Base-by-base conservation (phyloP, 768 basidiomycete species). In the Mycena olivaceomarginata region DNA sequence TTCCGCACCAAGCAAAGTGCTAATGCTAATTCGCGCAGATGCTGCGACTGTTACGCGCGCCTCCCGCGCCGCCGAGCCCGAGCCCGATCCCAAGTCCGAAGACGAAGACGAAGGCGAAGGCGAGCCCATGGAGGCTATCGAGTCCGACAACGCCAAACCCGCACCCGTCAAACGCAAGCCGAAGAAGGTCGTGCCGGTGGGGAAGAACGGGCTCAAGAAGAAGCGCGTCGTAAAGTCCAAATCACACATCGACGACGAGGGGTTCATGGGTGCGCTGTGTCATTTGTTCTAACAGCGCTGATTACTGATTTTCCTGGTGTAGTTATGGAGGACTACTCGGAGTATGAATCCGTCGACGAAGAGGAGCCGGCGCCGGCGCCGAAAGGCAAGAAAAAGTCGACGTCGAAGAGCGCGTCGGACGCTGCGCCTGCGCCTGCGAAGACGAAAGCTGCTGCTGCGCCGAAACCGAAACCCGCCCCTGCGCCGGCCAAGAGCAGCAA, bases 251-350 rank as follows among this genome's bases (percentile, higher is more conserved):
- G 93, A 94, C 77, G 91, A 87, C 0, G 93, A 94, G 83, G 96
- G 96, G 10, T 96, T 95, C 77, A 93, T 91, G 85, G 90, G 95
- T 96, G 82, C 70, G 90, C 31, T 85, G 18, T 48, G 74, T 71
- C 15, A 40, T 11, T 68, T 65, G 6, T 45, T 20, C 10, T 10
- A 1, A 31, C 39, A 31, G 31, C 31, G 4, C 31, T 31, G 22
- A 9, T 53, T 37, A 69, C 70, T 70, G 9, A 16, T 15, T 15
- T 31, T 20, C 15, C 43, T 46, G 2, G 31, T 67, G 0, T 78
- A 96, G 96, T 91, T 18, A 93, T 90, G 48, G 93, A 95, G 82
- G 96, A 96, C 82, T 94, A 95, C 82, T 94, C 94, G 9, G 92
- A 92, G 20, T 96, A 95, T 81, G 95, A 97, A 84, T 95, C 95